Evolutionary conservation across 2,329 filamentous ascomycete genomes (phyloP), one percentile per base, ranked within the genome.

Genomic region (Clonostachys rosea): DNA sequence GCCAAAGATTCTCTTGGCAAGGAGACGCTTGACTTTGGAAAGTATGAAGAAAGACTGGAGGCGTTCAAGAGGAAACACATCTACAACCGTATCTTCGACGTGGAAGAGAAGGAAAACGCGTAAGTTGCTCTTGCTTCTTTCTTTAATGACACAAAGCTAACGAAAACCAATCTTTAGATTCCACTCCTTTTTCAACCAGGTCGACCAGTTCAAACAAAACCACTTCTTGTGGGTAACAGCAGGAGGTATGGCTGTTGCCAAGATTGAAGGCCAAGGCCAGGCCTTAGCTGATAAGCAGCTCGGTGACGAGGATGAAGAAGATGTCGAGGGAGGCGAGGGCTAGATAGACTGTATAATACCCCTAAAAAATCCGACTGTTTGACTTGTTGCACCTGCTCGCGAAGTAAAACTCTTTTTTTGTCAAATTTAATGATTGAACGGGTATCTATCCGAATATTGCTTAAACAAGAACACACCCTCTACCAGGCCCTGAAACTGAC

Each of bases 41-140:
- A 85, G 52, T 91, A 85, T 58, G 82, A 92, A 50, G 79, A 83
- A 43, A 79, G 89, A 65, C 89, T 99, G 56, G 78, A 87, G 52
- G 86, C 84, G 50, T 99, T 99, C 70, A 97, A 97, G 72, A 84
- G 95, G 62, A 72, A 84, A 55, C 84, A 95, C 64, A 97, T 99
- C 50, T 99, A 99, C 63, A 82, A 88, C 59, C 79, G 89, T 20
- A 96, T 97, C 55, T 97, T 95, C 66, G 79, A 86, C 24, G 86
- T 95, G 45, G 94, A 97, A 66, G 89, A 94, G 67, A 82, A 86
- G 63, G 86, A 89, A 53, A 91, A 92, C 62, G 81, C 88, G 88
- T 92, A 75, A 80, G 88, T 81, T 36, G 5, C 33, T 39, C 12
- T 39, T 39, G 14, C 17, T 39, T 14, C 36, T 39, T 9, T 11